A percentile compares a stretch with the other conserved stretches of the same genome.
phyloP scores from a whole-genome alignment of 805 yeast species.

The Saccharomyces cerevisiae region DNA sequence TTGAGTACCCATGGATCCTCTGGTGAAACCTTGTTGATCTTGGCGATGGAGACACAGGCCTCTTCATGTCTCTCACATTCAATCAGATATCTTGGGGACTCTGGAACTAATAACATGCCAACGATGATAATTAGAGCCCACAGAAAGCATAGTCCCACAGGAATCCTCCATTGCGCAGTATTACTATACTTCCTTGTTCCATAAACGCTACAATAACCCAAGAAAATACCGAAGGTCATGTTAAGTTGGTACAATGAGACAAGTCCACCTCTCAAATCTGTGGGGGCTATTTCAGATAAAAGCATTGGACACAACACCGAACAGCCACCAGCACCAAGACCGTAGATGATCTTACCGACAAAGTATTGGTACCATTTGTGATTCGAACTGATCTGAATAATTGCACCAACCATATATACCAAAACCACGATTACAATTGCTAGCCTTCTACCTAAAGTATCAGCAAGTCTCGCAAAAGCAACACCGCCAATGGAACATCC shows the following conservation, averaged over 20 bases:
- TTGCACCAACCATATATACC: conserved; percentile 48
- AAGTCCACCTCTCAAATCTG: conserved; percentile 52
- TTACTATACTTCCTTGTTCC: conserved; percentile 36
- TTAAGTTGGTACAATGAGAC: conserved; percentile 52
- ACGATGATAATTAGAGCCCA: conserved; percentile 36
- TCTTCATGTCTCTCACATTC: conserved; percentile 48
- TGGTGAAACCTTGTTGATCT: conserved; percentile 39
- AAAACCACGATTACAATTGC: conserved; percentile 48
- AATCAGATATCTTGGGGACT: conserved; percentile 52
- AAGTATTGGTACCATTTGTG: conserved; percentile 23
- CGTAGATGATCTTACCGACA: conserved; percentile 51
- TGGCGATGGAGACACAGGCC: conserved; percentile 47
- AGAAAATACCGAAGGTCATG: conserved; percentile 52
- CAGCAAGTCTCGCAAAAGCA: conserved; percentile 45
- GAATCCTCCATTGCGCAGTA: conserved; percentile 49
- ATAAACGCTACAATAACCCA: conserved; percentile 54
- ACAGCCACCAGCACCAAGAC: conserved; percentile 62
- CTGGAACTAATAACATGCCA: conserved; percentile 58
- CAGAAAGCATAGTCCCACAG: conserved; percentile 40
- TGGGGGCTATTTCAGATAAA: conserved; percentile 56
- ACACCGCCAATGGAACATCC: conserved; percentile 22
- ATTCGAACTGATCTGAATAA: conserved; percentile 46
- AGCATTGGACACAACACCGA: conserved; percentile 63
- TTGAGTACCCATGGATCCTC: conserved; percentile 40
- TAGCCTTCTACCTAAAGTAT: conserved; percentile 46